These are phyloP conservation scores for Neofusicoccum parvum DNA, from an alignment of 2,329 filamentous ascomycete genomes.

Conservation along the genomic window DNA sequence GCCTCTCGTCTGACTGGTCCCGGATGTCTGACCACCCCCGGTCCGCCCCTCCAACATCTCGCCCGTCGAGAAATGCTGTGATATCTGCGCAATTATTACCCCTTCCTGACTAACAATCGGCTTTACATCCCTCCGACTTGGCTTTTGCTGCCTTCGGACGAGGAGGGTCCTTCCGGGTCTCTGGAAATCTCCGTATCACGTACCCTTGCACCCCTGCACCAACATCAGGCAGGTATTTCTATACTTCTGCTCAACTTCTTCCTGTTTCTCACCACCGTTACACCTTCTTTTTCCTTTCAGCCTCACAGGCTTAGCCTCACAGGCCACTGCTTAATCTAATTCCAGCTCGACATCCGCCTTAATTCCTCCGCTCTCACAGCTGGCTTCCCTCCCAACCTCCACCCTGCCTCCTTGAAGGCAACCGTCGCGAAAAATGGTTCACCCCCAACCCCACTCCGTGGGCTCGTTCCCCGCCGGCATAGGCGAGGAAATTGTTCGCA, in stretches of 20 bases:
- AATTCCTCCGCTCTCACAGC: background rate
- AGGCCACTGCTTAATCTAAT: background rate
- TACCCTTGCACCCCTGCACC: background rate
- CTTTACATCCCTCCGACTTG: background rate
- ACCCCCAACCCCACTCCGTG: background rate
- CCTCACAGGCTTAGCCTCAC: background rate
- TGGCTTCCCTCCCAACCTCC: background rate
- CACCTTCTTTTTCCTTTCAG: background rate
- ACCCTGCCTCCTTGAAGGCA: background rate
- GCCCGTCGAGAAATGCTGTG: background rate
- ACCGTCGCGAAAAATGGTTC: background rate
- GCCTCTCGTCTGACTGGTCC: background rate
- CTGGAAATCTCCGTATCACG: background rate
- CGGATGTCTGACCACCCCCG: background rate
- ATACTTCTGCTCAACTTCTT: background rate
- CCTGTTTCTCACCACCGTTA: background rate
- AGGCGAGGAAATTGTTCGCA: slow-evolving; percentile 13
- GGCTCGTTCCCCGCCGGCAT: slow-evolving; percentile 11
- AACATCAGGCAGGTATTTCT: background rate
- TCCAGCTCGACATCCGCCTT: background rate
- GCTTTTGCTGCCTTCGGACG: slow-evolving; percentile 2
- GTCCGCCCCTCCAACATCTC: background rate
- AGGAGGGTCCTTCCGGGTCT: background rate
- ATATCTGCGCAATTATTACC: background rate
- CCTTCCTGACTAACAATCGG: background rate